Conservation (phyloP, 495 filamentous ascomycete species). For the Cairneyella variabilis region DNA sequence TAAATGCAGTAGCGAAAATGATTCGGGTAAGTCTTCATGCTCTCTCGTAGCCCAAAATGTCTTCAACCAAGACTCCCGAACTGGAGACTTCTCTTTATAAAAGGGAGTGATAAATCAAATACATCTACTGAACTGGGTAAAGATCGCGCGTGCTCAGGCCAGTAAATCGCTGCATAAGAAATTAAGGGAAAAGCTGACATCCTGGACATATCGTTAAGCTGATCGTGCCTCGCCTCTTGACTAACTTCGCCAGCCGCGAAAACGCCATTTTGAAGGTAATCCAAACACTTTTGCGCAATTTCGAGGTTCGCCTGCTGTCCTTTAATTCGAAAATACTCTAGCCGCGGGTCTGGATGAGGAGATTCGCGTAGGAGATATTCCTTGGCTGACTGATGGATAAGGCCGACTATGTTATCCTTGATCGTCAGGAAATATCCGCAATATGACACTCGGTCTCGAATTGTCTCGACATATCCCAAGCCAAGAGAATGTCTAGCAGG, state of each 20-base stretch:
- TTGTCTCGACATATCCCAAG: constrained; percentile 13
- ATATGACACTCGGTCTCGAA: constrained; percentile 20
- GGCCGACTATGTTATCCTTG: constrained; percentile 22
- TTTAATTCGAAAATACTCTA: constrained; percentile 25
- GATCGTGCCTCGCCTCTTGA: not conserved
- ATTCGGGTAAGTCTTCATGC: constrained; percentile 6
- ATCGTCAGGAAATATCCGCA: constrained; percentile 28
- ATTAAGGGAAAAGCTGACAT: constrained; percentile 23
- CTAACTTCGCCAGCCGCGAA: constrained; percentile 1
- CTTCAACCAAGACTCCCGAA: constrained; percentile 16
- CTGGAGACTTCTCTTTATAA: constrained; percentile 16
- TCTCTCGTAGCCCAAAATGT: constrained; percentile 8
- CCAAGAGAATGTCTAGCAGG: not conserved
- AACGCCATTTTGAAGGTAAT: constrained; percentile 18
- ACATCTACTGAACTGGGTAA: constrained; percentile 10
- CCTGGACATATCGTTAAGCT: too few species aligned
- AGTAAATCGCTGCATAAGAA: constrained; percentile 23
- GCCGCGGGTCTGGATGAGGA: constrained; percentile 12
- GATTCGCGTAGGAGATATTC: constrained; percentile 29
- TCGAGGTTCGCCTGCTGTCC: constrained; percentile 13
- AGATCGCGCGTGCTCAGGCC: constrained; percentile 20
- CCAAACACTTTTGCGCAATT: constrained; percentile 22
- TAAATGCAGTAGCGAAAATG: constrained; percentile 36
- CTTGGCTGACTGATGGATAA: constrained; percentile 36
- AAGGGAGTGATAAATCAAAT: constrained; percentile 27